Base-by-base conservation (phyloP, 345 rosid species). In the Bruguiera sexangula region DNA sequence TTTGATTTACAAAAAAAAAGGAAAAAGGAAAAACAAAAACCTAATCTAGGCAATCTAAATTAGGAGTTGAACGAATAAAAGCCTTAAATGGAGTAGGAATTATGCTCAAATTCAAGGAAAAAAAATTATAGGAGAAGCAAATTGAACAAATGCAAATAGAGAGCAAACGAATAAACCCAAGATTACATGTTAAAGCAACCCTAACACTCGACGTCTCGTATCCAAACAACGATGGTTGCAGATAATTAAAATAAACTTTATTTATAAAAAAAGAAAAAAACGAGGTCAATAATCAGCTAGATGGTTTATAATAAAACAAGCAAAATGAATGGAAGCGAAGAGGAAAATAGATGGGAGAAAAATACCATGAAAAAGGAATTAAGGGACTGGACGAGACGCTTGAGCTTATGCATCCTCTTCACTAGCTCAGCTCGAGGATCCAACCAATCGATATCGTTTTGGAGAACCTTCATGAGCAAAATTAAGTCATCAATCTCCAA, bases 391-490 rank as follows among this genome's bases (percentile, higher is more conserved):
- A 54, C 59, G 11, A 54, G 59, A 54, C 59, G 59, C 59, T 54
- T 54, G 59, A 54, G 59, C 15, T 54, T 54, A 29, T 22, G 29
- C 26, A 21, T 54, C 29, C 59, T 54, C 59, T 54, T 54, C 27
- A 62, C 67, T 2, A 70, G 60, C 67, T 70, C 73, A 2, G 73
- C 36, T 6, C 67, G 66, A 21, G 67, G 73, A 43, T 70, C 62
- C 24, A 70, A 60, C 67, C 52, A 70, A 62, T 62, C 73, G 52
- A 62, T 34, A 21, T 70, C 73, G 67, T 62, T 69, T 69, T 60
- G 73, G 50, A 69, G 73, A 69, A 69, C 73, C 73, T 70, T 21
- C 26, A 30, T 8, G 0, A 19, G 1, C 9, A 24, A 21, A 9
- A 39, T 39, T 39, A 54, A 31, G 34, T 31, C 8, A 53, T 51